Conservation (phyloP, 2,329 filamentous ascomycete genomes). For the Cordyceps farinosa region DNA sequence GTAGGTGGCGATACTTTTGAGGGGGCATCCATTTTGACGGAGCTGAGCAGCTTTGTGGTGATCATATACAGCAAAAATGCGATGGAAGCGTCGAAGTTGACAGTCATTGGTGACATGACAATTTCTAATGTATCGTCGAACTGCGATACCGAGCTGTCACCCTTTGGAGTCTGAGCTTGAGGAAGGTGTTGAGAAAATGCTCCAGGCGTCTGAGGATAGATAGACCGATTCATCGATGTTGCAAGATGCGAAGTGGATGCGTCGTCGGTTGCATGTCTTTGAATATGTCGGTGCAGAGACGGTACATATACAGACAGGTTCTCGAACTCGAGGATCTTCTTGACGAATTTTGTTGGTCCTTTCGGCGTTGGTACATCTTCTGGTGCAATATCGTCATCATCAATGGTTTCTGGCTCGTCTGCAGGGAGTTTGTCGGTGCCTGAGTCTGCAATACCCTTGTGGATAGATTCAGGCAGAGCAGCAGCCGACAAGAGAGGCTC, state of each 20-base stretch:
- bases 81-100: conserved; percentile 55
- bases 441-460: not conserved
- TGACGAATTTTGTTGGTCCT: conserved; percentile 52
- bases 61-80: conserved; percentile 53
- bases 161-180: not conserved
- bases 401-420: not conserved
- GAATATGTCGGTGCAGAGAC: conserved; percentile 44
- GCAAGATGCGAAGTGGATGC: conserved; percentile 29
- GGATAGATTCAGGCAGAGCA: not conserved
- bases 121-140: conserved; percentile 44
- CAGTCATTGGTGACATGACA: conserved; percentile 46
- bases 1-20: conserved; percentile 12
- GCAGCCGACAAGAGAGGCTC: conserved; percentile 15
- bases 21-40: conserved; percentile 31
- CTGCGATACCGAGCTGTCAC: conserved; percentile 3
- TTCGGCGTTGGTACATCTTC: conserved; percentile 49
- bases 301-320: conserved; percentile 54
- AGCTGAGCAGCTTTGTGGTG: conserved; percentile 46
- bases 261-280: conserved; percentile 31
- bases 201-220: conserved; percentile 54
- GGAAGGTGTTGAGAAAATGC: conserved; percentile 52
- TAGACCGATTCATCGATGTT: conserved; percentile 35
- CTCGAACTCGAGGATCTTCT: conserved; percentile 49
- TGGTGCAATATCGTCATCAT: conserved; percentile 18
- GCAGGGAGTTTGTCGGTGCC: not conserved